Evolutionary conservation across 768 basidiomycete species (phyloP).

Genomic region (Imleria badia): DNA sequence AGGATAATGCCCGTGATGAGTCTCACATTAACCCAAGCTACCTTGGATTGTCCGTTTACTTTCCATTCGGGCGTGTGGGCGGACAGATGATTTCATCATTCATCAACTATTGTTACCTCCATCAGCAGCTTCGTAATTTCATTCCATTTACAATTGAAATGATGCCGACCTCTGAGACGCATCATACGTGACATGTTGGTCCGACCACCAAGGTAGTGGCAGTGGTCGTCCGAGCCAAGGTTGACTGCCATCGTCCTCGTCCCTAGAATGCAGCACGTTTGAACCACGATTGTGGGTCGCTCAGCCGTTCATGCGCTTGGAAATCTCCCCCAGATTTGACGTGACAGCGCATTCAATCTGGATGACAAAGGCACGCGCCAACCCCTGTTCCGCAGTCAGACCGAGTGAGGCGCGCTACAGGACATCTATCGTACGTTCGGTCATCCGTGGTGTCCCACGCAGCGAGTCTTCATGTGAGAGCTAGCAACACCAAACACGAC

Average conservation of each 20-base stretch:
- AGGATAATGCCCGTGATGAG: constrained; percentile 8
- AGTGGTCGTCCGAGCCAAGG: constrained; percentile 2
- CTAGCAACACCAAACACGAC: constrained; percentile 9
- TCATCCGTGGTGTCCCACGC: constrained; percentile 6
- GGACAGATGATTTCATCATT: constrained; percentile 8
- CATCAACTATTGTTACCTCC: constrained; percentile 7
- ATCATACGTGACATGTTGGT: constrained; percentile 6
- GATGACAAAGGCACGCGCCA: neutral
- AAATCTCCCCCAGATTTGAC: constrained; percentile 1
- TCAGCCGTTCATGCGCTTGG: constrained; percentile 1
- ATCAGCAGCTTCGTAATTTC: constrained; percentile 18
- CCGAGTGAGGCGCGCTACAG: neutral
- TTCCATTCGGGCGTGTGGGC: constrained; percentile 15
- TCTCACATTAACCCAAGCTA: neutral
- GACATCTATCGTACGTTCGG: neutral
- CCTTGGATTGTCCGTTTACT: neutral
- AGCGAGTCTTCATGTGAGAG: constrained; percentile 2
- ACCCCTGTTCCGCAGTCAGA: neutral
- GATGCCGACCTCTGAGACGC: constrained; percentile 5
- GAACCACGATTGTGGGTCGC: neutral
- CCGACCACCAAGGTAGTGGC: constrained; percentile 24
- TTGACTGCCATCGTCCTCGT: constrained; percentile 1
- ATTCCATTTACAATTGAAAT: constrained; percentile 1
- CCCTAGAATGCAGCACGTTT: constrained; percentile 8
- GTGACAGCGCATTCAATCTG: constrained; percentile 3